Conservation (phyloP, 306 rosid species). For the Lathyrus sativus region DNA sequence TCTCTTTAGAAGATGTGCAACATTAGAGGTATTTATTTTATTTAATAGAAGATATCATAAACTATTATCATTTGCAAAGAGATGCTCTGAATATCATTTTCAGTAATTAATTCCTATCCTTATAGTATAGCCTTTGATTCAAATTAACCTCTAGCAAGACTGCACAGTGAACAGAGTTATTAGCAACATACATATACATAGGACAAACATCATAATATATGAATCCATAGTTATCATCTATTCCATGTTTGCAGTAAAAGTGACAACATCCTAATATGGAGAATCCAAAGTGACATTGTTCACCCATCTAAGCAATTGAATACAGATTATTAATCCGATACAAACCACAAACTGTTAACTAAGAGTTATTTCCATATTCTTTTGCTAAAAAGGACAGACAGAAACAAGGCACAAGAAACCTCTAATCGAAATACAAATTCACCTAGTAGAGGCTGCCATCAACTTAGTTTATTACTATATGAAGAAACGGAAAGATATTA, state of each 20-base stretch:
- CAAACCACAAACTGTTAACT: conserved; percentile 28
- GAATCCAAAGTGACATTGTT: conserved; percentile 35
- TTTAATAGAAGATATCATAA: not conserved
- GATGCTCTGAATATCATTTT: not conserved
- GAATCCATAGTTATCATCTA: conserved; percentile 16
- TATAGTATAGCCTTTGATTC: not conserved
- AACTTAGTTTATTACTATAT: conserved; percentile 38
- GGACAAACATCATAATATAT: conserved; percentile 7
- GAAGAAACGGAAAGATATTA: conserved; percentile 39
- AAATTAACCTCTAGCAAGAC: conserved; percentile 7
- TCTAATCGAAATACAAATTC: conserved; percentile 28
- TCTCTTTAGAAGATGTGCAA: not conserved
- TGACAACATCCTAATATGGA: conserved; percentile 24
- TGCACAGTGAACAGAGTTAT: not conserved
- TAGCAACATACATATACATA: not conserved
- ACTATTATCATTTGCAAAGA: not conserved
- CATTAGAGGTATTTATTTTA: not conserved
- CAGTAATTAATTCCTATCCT: not conserved
- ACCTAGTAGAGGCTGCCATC: conserved; percentile 27
- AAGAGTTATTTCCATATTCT: not conserved
- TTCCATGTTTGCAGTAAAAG: conserved; percentile 27
- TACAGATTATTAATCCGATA: conserved; percentile 24
- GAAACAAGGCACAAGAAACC: conserved; percentile 30
- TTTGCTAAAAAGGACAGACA: conserved; percentile 14
- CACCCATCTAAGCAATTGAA: conserved; percentile 27